Base-by-base conservation (phyloP, 768 basidiomycete species). In the Xerocomellus chrysenteron region DNA sequence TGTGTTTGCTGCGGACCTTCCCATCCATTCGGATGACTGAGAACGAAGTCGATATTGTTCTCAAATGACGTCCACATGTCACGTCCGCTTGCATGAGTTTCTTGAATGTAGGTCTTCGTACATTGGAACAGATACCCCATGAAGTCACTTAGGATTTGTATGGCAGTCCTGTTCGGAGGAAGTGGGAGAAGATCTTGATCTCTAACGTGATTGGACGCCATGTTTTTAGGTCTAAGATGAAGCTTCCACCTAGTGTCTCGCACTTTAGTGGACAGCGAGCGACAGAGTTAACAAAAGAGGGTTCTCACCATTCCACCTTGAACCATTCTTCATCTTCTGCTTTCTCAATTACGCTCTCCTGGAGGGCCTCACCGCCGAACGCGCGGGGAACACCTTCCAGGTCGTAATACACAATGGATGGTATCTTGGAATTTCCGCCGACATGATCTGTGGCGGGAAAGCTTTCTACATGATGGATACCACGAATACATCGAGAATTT, bases 1-100 rank as follows among this genome's bases (percentile, higher is more conserved):
- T 76, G 71, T 3, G 63, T 57, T 59, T 81, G 81, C 46, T 80
- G 76, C 0, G 68, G 65, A 8, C 75, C 75, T 56, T 76, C 78
- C 80, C 79, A 80, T 33, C 80, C 78, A 54, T 79, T 79, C 2
- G 76, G 76, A 64, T 80, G 78, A 47, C 75, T 75, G 45, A 82
- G 71, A 17, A 82, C 73, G 53, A 78, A 81, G 30, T 81, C 74
- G 11, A 77, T 75, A 3, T 69, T 69, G 7, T 66, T 46, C 47
- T 74, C 71, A 6, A 82, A 67, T 7, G 80, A 78, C 3, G 57
- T 28, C 79, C 78, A 81, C 50, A 81, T 62, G 5, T 66, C 67
- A 2, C 44, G 56, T 5, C 82, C 81, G 49, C 71, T 77, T 1
- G 74, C 70, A 44, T 82, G 76, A 0, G 74, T 75, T 47, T 82